phyloP scores from a whole-genome alignment of 306 rosid genomes.

The Inga leiocalycina region DNA sequence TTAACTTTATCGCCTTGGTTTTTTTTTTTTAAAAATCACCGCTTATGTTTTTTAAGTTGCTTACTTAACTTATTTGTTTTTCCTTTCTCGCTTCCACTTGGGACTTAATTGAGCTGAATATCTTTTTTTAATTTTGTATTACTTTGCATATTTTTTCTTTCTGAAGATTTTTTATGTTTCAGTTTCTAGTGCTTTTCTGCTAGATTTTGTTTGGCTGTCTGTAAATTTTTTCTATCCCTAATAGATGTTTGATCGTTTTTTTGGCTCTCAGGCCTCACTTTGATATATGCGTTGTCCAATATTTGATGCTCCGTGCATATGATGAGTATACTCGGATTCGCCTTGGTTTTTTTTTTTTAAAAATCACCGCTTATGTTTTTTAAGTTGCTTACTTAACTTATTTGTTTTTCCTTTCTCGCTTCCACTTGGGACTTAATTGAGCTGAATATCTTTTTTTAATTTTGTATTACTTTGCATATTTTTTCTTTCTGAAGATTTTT shows the following conservation, averaged over 20 bases:
- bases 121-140: background rate
- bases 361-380: background rate
- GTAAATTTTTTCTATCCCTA: background rate
- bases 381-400: too few relatives aligned
- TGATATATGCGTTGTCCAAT: background rate
- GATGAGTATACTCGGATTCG: slow-evolving; percentile 75
- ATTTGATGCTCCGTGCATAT: slow-evolving; percentile 23
- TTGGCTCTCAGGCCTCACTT: background rate
- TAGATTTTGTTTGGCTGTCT: background rate
- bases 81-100: background rate
- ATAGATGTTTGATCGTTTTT: background rate
- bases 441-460: background rate
- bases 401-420: background rate
- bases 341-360: slow-evolving; percentile 39
- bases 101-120: background rate
- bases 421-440: background rate
- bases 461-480: background rate
- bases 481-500: background rate
- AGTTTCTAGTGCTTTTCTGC: background rate
- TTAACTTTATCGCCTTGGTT: background rate
- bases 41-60: background rate
- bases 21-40: too few relatives aligned
- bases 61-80: too few relatives aligned
- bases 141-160: background rate
- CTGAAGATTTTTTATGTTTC: background rate